Evolutionary conservation across 352 stramenopile genomes (phyloP).

Genomic region (Phytophthora pisi): DNA sequence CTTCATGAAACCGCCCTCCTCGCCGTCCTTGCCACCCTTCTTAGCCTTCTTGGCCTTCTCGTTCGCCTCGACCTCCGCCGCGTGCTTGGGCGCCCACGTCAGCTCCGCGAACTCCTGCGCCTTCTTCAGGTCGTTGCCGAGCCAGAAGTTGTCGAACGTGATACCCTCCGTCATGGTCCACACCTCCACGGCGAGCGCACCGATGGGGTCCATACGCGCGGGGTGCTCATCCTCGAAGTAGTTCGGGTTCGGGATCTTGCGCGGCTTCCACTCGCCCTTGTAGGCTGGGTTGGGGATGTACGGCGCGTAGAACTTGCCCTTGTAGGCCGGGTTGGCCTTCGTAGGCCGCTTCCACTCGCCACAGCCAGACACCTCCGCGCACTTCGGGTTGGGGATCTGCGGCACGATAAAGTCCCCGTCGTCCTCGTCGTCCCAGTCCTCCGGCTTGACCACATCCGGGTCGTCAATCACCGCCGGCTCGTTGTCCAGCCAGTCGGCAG

Average conservation of each 20-base stretch:
- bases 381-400: constrained; percentile 92
- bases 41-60: constrained; percentile 59
- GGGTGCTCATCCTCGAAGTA: constrained; percentile 89
- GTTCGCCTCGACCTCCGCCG: constrained; percentile 60
- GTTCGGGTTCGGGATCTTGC: constrained; percentile 90
- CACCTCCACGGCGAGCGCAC: constrained; percentile 91
- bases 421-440: constrained; percentile 95
- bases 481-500: constrained; percentile 90
- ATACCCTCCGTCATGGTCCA: constrained; percentile 91
- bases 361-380: constrained; percentile 82
- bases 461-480: constrained; percentile 83
- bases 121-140: constrained; percentile 85
- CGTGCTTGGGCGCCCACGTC: constrained; percentile 81
- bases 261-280: constrained; percentile 90
- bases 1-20: constrained; percentile 55
- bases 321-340: constrained; percentile 92
- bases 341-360: constrained; percentile 90
- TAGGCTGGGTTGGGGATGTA: constrained; percentile 94
- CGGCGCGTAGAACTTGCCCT: constrained; percentile 92
- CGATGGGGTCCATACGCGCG: constrained; percentile 87
- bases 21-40: constrained; percentile 39
- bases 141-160: constrained; percentile 93
- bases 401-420: constrained; percentile 91
- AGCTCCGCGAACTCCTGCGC: constrained; percentile 78
- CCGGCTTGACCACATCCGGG: constrained; percentile 76